Conservation (phyloP, 768 basidiomycete species). For the Podaxis sp. region DNA sequence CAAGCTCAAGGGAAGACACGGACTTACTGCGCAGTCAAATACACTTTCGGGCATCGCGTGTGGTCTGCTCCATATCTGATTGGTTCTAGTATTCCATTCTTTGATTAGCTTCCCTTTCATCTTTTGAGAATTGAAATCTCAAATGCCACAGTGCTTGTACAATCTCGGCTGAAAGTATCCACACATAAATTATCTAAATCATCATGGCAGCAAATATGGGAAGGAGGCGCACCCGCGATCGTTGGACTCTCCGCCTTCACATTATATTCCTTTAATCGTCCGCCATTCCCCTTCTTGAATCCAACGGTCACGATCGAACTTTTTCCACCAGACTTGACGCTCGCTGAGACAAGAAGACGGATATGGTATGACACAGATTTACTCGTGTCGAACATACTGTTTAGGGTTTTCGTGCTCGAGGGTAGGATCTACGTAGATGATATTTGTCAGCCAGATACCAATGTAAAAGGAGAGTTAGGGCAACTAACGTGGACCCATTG, state of each 20-base stretch:
- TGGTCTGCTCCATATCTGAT: background rate
- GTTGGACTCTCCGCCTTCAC: background rate
- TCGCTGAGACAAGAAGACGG: background rate
- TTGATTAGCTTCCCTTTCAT: background rate
- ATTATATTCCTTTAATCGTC: conserved; percentile 6
- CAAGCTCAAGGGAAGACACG: too few species aligned
- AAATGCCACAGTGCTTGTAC: background rate
- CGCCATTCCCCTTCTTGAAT: conserved; percentile 3
- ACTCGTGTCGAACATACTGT: conserved; percentile 8
- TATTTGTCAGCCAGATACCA: background rate
- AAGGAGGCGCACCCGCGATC: background rate
- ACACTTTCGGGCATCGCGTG: too few species aligned
- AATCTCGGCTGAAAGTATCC: conserved; percentile 1
- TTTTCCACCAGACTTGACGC: background rate
- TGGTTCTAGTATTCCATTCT: background rate
- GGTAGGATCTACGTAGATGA: conserved; percentile 2
- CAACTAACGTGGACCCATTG: conserved; percentile 12
- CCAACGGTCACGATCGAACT: background rate
- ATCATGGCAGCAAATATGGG: background rate
- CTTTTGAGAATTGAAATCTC: background rate
- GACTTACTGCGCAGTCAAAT: too few species aligned
- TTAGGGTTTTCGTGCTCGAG: conserved; percentile 7
- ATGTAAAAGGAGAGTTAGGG: background rate
- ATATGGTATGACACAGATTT: conserved; percentile 10
- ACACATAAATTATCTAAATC: background rate